Conservation (phyloP, 73 alveolate genomes). For the Effrenium voratum region DNA sequence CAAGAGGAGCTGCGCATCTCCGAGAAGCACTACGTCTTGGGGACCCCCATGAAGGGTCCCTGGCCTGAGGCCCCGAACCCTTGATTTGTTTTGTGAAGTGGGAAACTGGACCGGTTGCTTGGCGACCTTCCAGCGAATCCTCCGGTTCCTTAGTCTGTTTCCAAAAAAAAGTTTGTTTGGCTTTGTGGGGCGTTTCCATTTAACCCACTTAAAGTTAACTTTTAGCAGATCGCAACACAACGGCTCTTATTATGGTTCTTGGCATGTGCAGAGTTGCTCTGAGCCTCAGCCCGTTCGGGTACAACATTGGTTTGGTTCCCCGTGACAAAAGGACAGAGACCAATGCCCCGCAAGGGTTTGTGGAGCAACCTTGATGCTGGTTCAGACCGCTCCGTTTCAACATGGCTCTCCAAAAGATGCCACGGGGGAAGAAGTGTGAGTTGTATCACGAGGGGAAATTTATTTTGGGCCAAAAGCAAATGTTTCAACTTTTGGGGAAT, state of each 20-base stretch:
- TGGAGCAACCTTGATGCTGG: no score
- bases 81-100: not conserved
- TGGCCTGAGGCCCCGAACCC: conserved; percentile 21
- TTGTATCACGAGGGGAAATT: no score
- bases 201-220: not conserved
- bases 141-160: not conserved
- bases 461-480: no score
- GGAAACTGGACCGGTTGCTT: not conserved
- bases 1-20: conserved; percentile 39
- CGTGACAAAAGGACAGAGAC: no score
- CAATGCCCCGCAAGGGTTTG: no score
- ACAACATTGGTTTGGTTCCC: no score
- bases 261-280: no score
- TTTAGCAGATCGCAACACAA: not conserved
- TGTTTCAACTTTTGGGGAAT: no score
- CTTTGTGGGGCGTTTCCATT: not conserved
- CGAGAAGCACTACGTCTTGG: conserved; percentile 93
- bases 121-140: not conserved
- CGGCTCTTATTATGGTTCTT: not conserved
- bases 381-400: no score
- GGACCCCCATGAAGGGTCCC: conserved; percentile 94
- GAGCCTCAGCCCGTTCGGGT: no score
- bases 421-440: no score
- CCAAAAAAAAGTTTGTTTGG: not conserved
- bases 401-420: no score